These are phyloP conservation scores for Penicillium atrosanguineum DNA, from an alignment of 495 filamentous ascomycete genomes.

Conservation along the genomic window DNA sequence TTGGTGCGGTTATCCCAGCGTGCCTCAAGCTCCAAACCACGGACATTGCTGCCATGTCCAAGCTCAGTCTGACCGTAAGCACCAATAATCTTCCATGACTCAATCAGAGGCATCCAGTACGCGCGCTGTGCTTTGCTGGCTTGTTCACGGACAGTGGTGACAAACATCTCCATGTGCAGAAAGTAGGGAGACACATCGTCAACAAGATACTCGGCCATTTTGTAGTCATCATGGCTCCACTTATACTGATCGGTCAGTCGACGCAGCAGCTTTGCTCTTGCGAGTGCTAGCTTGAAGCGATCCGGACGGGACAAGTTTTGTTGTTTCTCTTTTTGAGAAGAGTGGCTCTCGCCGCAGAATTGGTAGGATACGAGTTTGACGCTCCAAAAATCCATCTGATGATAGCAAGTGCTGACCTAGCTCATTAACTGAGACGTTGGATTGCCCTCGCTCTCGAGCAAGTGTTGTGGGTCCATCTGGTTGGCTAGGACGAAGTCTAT, in stretches of 20 bases:
- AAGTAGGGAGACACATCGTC: constrained; percentile 46
- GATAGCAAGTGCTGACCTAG: constrained; percentile 40
- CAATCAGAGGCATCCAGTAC: constrained; percentile 45
- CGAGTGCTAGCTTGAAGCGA: constrained; percentile 45
- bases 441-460: constrained; percentile 34
- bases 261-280: constrained; percentile 44
- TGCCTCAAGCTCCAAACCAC: constrained; percentile 45
- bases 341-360: constrained; percentile 38
- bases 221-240: constrained; percentile 42
- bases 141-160: constrained; percentile 43
- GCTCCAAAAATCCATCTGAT: constrained; percentile 36
- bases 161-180: constrained; percentile 34
- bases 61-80: constrained; percentile 49
- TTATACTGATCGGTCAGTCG: constrained; percentile 35
- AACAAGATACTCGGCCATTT: constrained; percentile 46
- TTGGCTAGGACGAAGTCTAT: constrained; percentile 39
- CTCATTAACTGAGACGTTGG: constrained; percentile 34
- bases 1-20: constrained; percentile 37
- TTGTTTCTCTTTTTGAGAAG: constrained; percentile 43
- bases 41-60: constrained; percentile 49
- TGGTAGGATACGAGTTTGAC: constrained; percentile 39
- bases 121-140: constrained; percentile 40
- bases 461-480: constrained; percentile 38
- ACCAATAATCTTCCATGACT: constrained; percentile 43
- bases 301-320: constrained; percentile 45